These are phyloP conservation scores for Phytophthora fragariae DNA, from an alignment of 352 stramenopile genomes.

Conservation along the genomic window DNA sequence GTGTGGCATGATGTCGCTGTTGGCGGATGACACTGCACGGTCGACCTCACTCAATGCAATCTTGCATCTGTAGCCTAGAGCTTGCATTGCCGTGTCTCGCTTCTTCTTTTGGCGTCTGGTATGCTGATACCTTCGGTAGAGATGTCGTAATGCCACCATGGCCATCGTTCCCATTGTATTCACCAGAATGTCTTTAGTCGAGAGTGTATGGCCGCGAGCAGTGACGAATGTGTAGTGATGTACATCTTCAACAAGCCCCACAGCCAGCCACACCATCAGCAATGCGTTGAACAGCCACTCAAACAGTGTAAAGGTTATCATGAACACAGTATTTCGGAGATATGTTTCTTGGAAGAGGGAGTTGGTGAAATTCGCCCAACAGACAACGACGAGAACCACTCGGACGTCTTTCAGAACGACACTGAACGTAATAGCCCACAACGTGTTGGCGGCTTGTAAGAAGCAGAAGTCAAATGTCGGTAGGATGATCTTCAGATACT, in stretches of 20 bases:
- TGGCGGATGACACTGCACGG: background rate
- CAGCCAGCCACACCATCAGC: conserved; percentile 8
- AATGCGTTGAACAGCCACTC: conserved; percentile 16
- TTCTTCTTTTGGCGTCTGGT: background rate
- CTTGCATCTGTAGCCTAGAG: conserved; percentile 16
- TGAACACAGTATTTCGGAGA: conserved; percentile 12
- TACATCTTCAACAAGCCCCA: conserved; percentile 15
- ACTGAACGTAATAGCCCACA: conserved; percentile 20
- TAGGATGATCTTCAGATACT: conserved; percentile 26
- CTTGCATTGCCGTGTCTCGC: background rate
- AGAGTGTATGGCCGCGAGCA: conserved; percentile 6
- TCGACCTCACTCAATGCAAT: conserved; percentile 9
- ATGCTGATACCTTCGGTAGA: conserved; percentile 19
- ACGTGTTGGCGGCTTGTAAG: conserved; percentile 13
- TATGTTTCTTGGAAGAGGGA: conserved; percentile 27
- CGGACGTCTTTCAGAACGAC: conserved; percentile 9
- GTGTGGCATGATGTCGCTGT: background rate
- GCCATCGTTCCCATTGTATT: conserved; percentile 27
- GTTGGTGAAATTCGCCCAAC: conserved; percentile 21
- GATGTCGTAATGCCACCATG: conserved; percentile 17
- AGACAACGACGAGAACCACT: conserved; percentile 11
- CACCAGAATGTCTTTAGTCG: conserved; percentile 28
- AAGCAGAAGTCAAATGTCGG: conserved; percentile 35
- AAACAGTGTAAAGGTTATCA: conserved; percentile 1
- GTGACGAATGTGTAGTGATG: conserved; percentile 20